Conservation (phyloP, 2,329 filamentous ascomycete species). For the Paraconiothyrium brasiliense region DNA sequence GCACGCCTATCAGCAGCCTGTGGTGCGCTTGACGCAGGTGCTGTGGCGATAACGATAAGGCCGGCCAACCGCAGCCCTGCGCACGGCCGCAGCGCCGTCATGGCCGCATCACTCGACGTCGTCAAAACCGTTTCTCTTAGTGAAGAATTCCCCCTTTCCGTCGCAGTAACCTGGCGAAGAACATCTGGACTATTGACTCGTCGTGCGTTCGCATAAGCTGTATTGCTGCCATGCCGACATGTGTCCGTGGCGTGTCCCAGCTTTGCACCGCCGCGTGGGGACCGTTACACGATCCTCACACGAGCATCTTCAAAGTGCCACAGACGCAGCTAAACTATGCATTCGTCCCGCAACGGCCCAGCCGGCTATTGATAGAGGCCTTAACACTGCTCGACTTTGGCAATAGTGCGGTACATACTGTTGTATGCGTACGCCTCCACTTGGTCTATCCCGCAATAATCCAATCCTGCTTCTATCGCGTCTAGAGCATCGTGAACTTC, state of each 20-base stretch:
- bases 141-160: constrained; percentile 22
- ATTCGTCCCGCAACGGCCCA: not conserved
- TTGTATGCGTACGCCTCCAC: not conserved
- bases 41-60: constrained; percentile 38
- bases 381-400: not conserved
- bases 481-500: not conserved
- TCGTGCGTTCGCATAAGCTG: not conserved
- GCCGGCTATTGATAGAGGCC: not conserved
- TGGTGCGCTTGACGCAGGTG: constrained; percentile 8
- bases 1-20: constrained; percentile 15
- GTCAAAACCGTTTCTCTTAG: constrained; percentile 38
- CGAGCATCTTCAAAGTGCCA: constrained; percentile 15
- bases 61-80: constrained; percentile 32
- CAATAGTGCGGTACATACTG: constrained; percentile 2
- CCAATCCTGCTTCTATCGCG: constrained; percentile 6
- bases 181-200: not conserved
- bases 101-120: constrained; percentile 29
- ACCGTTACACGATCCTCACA: constrained; percentile 24
- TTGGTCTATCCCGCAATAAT: not conserved
- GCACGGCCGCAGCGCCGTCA: constrained; percentile 36
- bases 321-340: not conserved
- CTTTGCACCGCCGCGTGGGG: not conserved
- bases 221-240: not conserved
- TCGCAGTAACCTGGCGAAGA: not conserved
- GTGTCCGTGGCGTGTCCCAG: constrained; percentile 17